Evolutionary conservation across 345 rosid species (phyloP), one percentile per base, ranked within the genome.

Genomic region (Populus davidiana): DNA sequence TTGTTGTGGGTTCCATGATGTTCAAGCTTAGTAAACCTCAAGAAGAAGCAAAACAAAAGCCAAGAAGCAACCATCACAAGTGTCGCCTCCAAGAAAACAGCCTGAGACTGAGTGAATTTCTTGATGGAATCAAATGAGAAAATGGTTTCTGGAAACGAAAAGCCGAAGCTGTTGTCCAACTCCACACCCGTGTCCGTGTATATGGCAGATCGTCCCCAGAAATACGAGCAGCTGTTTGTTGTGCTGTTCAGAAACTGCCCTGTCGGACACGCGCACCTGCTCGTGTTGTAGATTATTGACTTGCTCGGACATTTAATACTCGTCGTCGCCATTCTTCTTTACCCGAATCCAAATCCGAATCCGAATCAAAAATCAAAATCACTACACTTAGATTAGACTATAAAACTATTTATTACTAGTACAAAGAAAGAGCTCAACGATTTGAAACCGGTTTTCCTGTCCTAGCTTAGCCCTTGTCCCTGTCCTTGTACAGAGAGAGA

Each of bases 21-120:
- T 11, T 92, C 89, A 59, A 89, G 85, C 86, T 93, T 92, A 77
- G 81, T 79, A 79, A 91, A 91, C 90, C 99, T 84, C 83, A 96
- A 77, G 72, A 82, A 83, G 78, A 87, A 78, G 83, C 99, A 96
- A 70, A 91, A 88, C 6, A 83, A 0, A 21, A 96, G 84, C 99
- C 99, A 96, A 8, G 88, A 86, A 33, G 93, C 79, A 82, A 96
- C 71, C 89, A 93, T 73, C 17, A 89, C 85, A 1, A 86, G 79
- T 50, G 98, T 96, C 23, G 96, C 98, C 88, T 96, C 99, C 74
- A 96, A 73, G 89, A 96, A 96, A 7, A 96, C 86, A 13, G 97
- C 99, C 81, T 96, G 97, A 7, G 99, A 96, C 79, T 92, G 94
- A 64, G 93, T 91, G 79, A 93, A 88, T 88, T 88, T 91, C 79